Conservation (phyloP, 345 rosid genomes). For the Mercurialis annua region DNA sequence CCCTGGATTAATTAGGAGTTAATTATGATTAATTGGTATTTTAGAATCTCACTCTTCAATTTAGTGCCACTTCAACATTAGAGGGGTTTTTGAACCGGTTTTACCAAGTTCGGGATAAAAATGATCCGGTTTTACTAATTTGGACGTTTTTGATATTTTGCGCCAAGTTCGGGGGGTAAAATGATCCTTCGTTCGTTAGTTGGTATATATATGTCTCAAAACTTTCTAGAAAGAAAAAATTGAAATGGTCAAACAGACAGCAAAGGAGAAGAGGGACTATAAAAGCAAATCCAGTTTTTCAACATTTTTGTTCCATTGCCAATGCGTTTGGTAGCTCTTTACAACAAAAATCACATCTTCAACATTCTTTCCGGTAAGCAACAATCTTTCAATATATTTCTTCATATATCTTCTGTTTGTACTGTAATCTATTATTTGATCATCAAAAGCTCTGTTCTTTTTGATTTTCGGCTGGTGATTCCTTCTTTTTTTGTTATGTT, state of each 20-base stretch:
- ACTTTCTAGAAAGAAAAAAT: neutral
- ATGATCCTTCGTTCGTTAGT: no score
- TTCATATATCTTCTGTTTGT: neutral
- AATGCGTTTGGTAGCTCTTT: slow-evolving; percentile 11
- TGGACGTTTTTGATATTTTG: no score
- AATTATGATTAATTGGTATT: no score
- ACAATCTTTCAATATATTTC: neutral
- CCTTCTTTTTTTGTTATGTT: neutral
- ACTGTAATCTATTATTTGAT: neutral
- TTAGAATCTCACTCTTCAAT: no score
- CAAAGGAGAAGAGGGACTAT: neutral
- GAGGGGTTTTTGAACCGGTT: no score
- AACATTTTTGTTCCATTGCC: neutral
- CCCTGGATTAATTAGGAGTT: no score
- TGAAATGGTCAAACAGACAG: neutral
- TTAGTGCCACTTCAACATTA: no score
- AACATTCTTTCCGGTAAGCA: slow-evolving; percentile 7
- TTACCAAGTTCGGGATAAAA: no score
- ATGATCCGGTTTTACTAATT: no score
- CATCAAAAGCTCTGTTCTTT: slow-evolving; percentile 1
- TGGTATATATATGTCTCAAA: no score
- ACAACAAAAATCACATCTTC: slow-evolving; percentile 7
- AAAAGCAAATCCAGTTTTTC: neutral
- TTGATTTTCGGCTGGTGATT: neutral
- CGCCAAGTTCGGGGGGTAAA: no score